Evolutionary conservation across 805 yeast genomes (phyloP).

Genomic region (Spathaspora gorwiae): DNA sequence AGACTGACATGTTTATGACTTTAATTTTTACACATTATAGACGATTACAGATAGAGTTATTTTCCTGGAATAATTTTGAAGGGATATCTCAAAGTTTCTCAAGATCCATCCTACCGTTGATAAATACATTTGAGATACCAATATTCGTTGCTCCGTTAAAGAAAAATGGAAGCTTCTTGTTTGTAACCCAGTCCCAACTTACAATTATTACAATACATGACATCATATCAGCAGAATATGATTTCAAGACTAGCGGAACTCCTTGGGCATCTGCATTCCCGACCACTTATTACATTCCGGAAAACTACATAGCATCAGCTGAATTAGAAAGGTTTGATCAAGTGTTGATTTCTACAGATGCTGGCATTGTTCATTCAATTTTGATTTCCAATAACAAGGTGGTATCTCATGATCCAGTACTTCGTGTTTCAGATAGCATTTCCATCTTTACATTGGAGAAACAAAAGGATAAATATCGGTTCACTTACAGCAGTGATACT

Average conservation of each 20-base stretch:
- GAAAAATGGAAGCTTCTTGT: conserved; percentile 32
- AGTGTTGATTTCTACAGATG: conserved; percentile 29
- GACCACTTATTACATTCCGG: conserved; percentile 30
- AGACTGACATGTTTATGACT: conserved; percentile 23
- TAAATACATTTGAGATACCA: conserved; percentile 38
- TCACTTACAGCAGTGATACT: conserved; percentile 38
- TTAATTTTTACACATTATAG: conserved; percentile 33
- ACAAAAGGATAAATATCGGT: conserved; percentile 12
- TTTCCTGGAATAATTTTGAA: conserved; percentile 39
- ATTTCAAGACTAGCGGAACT: conserved; percentile 19
- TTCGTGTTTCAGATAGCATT: conserved; percentile 32
- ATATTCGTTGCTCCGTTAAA: conserved; percentile 38
- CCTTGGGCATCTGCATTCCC: conserved; percentile 33
- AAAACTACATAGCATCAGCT: conserved; percentile 10
- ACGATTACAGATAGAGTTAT: conserved; percentile 34
- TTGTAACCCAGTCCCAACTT: conserved; percentile 31
- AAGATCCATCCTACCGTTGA: conserved; percentile 36
- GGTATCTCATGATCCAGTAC: conserved; percentile 21
- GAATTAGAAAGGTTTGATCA: conserved; percentile 17
- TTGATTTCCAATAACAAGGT: conserved; percentile 15
- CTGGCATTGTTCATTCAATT: conserved; percentile 30
- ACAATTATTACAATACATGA: conserved; percentile 38
- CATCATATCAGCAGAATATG: conserved; percentile 44
- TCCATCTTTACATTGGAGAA: conserved; percentile 28
- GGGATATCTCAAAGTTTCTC: conserved; percentile 23